Evolutionary conservation across 306 rosid species (phyloP), one percentile per base, ranked within the genome.

Genomic region (Acacia confusa): DNA sequence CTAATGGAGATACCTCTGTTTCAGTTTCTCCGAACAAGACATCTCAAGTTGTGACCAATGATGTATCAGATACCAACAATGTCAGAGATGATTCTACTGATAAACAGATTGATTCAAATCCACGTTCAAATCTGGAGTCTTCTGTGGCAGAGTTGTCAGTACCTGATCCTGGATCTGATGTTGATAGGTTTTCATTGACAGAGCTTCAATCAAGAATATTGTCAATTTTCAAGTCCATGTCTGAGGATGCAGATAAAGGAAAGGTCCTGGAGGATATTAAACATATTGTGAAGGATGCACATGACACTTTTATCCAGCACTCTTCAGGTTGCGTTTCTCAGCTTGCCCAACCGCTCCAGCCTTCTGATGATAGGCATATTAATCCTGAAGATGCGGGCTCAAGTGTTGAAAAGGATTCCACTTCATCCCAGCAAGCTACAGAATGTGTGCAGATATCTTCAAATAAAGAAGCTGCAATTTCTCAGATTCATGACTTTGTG

Each of bases 141-240:
- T 90, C 95, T 30, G 67, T 64, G 25, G 76, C 72, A 65, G 75
- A 73, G 79, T 64, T 79, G 57, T 70, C 85, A 44, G 84, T 78
- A 55, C 75, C 68, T 30, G 67, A 48, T 71, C 77, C 81, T 34
- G 90, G 41, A 74, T 78, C 90, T 58, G 65, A 87, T 79, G 83
- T 68, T 25, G 83, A 73, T 50, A 79, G 79, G 77, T 84, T 75
- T 71, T 85, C 94, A 44, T 58, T 91, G 79, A 79, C 78, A 77
- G 86, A 92, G 80, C 92, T 96, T 40, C 91, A 84, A 70, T 93
- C 98, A 66, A 96, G 88, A 90, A 91, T 96, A 69, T 84, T 90
- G 34, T 48, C 69, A 70, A 87, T 92, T 55, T 89, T 96, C 77
- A 96, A 93, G 77, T 90, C 94, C 70, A 68, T 86, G 63, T 79